Percentiles rank a stretch among this genome's conserved stretches.
Conservation (phyloP, 2,329 filamentous ascomycete genomes). For the Coniochaeta sp. region DNA sequence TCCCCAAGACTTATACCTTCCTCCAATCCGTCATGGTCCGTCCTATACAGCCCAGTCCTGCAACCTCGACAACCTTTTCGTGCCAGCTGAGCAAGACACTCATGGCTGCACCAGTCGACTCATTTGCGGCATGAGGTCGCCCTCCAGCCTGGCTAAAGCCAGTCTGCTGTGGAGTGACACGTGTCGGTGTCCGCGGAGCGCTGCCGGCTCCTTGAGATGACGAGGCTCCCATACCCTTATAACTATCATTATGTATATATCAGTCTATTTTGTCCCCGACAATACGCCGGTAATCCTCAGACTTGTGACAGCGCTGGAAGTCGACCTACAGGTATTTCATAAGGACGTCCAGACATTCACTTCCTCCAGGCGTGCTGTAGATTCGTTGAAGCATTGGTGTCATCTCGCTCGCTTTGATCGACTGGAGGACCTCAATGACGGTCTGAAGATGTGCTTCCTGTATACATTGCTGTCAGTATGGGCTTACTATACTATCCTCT, state of each 20-base stretch:
- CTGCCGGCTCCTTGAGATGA: conserved; percentile 24
- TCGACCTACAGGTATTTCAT: conserved; percentile 89
- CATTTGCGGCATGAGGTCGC: conserved; percentile 44
- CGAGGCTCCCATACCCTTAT: conserved; percentile 75
- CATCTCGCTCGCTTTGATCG: conserved; percentile 95
- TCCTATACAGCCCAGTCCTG: conserved; percentile 83
- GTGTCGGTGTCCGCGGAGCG: conserved; percentile 38
- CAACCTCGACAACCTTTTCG: conserved; percentile 94
- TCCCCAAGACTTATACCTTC: conserved; percentile 52
- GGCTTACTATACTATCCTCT: background rate
- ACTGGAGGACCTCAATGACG: conserved; percentile 88
- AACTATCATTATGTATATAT: conserved; percentile 40
- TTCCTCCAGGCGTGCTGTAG: conserved; percentile 69
- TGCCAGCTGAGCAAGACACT: conserved; percentile 97
- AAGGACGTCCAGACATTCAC: conserved; percentile 80
- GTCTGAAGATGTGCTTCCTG: conserved; percentile 83
- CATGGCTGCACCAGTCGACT: conserved; percentile 81
- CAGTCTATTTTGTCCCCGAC: background rate
- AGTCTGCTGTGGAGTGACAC: conserved; percentile 66
- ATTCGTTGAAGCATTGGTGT: conserved; percentile 77
- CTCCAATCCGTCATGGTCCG: conserved; percentile 95
- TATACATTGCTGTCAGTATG: background rate
- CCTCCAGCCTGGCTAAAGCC: conserved; percentile 77
- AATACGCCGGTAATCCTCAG: background rate
- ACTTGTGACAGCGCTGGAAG: background rate